These are phyloP conservation scores for Inonotus obliquus DNA, from an alignment of 1,284 basidiomycete species.

Conservation along the genomic window DNA sequence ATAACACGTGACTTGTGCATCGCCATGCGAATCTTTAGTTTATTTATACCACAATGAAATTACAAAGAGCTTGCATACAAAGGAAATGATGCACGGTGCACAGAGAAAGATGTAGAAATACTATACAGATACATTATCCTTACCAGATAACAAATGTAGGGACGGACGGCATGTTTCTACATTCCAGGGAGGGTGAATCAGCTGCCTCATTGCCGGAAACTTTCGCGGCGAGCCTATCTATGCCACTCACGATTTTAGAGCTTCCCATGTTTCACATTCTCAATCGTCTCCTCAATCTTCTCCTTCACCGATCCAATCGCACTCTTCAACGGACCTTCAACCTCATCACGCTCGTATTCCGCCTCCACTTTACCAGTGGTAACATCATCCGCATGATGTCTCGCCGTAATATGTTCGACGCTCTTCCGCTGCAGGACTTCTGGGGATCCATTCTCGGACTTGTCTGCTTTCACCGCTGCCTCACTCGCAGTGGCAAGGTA, in stretches of 20 bases:
- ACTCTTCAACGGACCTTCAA: slow-evolving; percentile 11
- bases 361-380: slow-evolving; percentile 26
- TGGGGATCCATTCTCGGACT: slow-evolving; percentile 19
- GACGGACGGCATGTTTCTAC: neutral
- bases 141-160: neutral
- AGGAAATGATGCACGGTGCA: no score
- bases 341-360: slow-evolving; percentile 27
- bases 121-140: neutral
- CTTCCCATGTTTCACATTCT: neutral
- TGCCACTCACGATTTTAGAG: neutral
- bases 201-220: neutral
- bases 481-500: slow-evolving; percentile 62
- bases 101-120: neutral
- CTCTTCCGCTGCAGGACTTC: slow-evolving; percentile 36
- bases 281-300: neutral
- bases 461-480: slow-evolving; percentile 62
- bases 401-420: slow-evolving; percentile 34
- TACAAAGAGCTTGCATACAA: no score
- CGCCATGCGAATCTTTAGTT: no score
- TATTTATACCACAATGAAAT: no score
- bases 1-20: no score
- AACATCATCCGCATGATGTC: slow-evolving; percentile 31
- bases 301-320: slow-evolving; percentile 2
- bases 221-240: neutral
- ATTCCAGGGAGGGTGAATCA: neutral